Percentiles rank a stretch among this genome's conserved stretches.
phyloP scores from a whole-genome alignment of 106 monocot genomes.

The Narthecium ossifragum region DNA sequence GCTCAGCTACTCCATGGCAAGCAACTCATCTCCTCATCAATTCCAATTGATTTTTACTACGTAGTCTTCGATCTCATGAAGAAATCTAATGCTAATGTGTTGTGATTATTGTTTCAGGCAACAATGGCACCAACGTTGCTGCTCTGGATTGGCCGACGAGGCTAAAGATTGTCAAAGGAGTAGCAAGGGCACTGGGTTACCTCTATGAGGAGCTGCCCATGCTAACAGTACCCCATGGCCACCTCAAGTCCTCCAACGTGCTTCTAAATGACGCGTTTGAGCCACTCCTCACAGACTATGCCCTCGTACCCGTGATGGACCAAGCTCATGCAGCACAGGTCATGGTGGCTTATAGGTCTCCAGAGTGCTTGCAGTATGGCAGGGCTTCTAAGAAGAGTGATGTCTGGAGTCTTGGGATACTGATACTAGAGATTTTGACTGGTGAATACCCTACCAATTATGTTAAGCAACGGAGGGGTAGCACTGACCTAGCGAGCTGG shows the following conservation, averaged over 20 bases:
- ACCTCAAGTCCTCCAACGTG: conserved; percentile 78
- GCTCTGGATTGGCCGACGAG: conserved; percentile 53
- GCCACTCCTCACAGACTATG: conserved; percentile 77
- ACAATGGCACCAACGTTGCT: not conserved
- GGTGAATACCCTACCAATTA: conserved; percentile 34
- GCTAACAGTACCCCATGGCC: conserved; percentile 57
- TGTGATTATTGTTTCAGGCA: not conserved
- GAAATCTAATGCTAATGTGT: not conserved
- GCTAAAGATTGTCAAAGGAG: conserved; percentile 65
- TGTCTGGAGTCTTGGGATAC: conserved; percentile 74
- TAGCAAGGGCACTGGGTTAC: conserved; percentile 44
- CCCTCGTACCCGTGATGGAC: conserved; percentile 53
- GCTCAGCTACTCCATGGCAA: conserved; percentile 64
- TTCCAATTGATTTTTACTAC: not conserved
- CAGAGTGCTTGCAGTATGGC: conserved; percentile 37
- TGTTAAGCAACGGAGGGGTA: conserved; percentile 7
- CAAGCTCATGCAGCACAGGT: conserved; percentile 25
- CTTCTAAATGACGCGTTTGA: conserved; percentile 38
- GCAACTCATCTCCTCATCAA: not conserved
- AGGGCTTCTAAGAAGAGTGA: conserved; percentile 63
- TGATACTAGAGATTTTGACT: conserved; percentile 71
- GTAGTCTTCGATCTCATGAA: not conserved
- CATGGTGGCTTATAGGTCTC: conserved; percentile 69
- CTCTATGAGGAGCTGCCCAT: conserved; percentile 54
- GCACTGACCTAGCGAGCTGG: conserved; percentile 37